Evolutionary conservation across 2,329 filamentous ascomycete species (phyloP), one percentile per base, ranked within the genome.

Genomic region (Paracamarosporium sp.): DNA sequence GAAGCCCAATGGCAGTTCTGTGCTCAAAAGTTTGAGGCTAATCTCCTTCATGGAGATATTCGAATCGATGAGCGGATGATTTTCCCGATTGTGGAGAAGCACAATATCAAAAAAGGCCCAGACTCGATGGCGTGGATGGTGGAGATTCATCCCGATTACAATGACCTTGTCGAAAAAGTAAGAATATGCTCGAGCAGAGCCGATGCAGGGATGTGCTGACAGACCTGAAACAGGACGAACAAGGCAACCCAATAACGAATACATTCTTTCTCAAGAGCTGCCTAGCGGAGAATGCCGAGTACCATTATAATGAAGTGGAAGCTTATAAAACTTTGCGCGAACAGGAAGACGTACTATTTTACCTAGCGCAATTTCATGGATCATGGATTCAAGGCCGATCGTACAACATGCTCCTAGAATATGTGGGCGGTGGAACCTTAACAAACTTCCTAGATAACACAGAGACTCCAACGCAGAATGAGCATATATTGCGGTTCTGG

Each of bases 371-470:
- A 1, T 68, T 66, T 33, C 59, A 66, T 27, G 66, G 67, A 1
- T 64, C 60, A 4, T 71, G 61, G 56, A 38, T 9, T 17, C 61
- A 70, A 9, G 48, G 52, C 0, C 28, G 51, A 0, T 69, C 55
- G 4, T 71, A 65, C 40, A 71, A 77, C 27, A 69, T 79, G 4
- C 56, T 79, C 2, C 62, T 79, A 4, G 78, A 79, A 50, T 76
- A 65, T 41, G 75, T 70, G 0, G 66, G 76, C 15, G 41, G 62
- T 11, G 67, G 60, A 1, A 77, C 78, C 43, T 65, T 79, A 4
- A 63, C 66, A 7, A 63, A 71, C 2, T 74, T 77, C 33, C 7
- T 50, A 54, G 9, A 59, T 52, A 1, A 54, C 54, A 1, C 48
- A 55, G 12, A 25, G 55, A 74, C 74, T 3, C 76, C 76, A 0